These are phyloP conservation scores for Yamadazyma endophytica DNA, from an alignment of 805 yeast genomes.

Conservation along the genomic window DNA sequence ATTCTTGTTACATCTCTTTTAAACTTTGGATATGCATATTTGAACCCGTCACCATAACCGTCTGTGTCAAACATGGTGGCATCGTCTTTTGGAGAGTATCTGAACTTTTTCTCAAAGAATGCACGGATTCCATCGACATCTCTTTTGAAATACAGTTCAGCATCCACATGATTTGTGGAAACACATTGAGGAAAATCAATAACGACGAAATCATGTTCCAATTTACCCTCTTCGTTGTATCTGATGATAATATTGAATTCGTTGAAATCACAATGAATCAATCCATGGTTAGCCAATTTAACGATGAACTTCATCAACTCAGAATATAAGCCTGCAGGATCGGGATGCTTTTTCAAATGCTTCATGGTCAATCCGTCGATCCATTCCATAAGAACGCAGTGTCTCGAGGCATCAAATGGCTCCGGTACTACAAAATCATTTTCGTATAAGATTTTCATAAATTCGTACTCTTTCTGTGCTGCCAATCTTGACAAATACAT, in stretches of 20 bases:
- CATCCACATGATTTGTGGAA: conserved; percentile 86
- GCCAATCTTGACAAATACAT: conserved; percentile 87
- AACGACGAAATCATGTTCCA: conserved; percentile 73
- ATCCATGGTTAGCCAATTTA: conserved; percentile 77
- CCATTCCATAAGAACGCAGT: conserved; percentile 89
- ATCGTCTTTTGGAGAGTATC: conserved; percentile 68
- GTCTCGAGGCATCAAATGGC: conserved; percentile 88
- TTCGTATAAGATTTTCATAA: conserved; percentile 69
- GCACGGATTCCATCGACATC: conserved; percentile 88
- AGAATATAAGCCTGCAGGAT: conserved; percentile 70
- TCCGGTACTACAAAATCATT: conserved; percentile 84
- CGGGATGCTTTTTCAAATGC: conserved; percentile 64
- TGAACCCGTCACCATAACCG: conserved; percentile 79
- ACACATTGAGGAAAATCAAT: conserved; percentile 99
- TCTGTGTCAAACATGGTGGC: conserved; percentile 69
- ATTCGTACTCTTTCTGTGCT: conserved; percentile 88
- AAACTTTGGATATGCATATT: conserved; percentile 74
- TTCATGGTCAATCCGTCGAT: conserved; percentile 90
- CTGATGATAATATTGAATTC: conserved; percentile 92
- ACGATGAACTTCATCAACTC: conserved; percentile 86
- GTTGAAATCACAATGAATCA: conserved; percentile 96
- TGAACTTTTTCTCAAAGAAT: conserved; percentile 76
- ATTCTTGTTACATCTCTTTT: conserved; percentile 67
- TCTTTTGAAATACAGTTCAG: conserved; percentile 81
- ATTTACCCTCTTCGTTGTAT: conserved; percentile 48